Evolutionary conservation across 129 eudicot species (phyloP).

Genomic region (Helichrysum umbraculigerum): DNA sequence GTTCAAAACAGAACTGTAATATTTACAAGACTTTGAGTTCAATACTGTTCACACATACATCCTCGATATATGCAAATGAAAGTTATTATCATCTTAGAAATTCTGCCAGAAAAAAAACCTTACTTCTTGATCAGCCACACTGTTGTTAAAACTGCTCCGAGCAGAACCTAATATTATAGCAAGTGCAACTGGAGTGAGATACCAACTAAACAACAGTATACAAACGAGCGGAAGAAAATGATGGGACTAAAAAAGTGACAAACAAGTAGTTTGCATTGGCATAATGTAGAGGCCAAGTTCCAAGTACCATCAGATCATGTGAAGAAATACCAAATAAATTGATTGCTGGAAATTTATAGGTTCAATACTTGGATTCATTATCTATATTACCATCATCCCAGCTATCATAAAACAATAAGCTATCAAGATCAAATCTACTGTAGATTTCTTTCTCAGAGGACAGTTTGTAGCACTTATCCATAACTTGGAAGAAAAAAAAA

Average conservation of each 20-base stretch:
- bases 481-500: background rate
- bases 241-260: conserved; percentile 15
- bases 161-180: conserved; percentile 48
- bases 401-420: too few species aligned
- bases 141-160: conserved; percentile 83
- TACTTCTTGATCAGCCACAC: conserved; percentile 92
- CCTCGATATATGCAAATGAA: conserved; percentile 14
- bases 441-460: background rate
- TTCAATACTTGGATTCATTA: background rate
- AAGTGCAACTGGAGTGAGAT: conserved; percentile 28
- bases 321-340: conserved; percentile 1
- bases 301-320: conserved; percentile 17
- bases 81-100: conserved; percentile 14
- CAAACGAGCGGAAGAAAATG: background rate
- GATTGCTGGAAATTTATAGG: conserved; percentile 7
- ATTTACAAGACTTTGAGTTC: background rate
- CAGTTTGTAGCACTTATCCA: conserved; percentile 2
- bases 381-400: too few species aligned
- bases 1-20: background rate
- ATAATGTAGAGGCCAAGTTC: conserved; percentile 6
- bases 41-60: conserved; percentile 6
- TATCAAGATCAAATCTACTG: background rate
- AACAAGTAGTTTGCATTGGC: conserved; percentile 2
- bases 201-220: conserved; percentile 17
- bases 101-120: conserved; percentile 11